These are phyloP conservation scores for Nemania sp. DNA, from an alignment of 2,329 filamentous ascomycete genomes.

Conservation along the genomic window DNA sequence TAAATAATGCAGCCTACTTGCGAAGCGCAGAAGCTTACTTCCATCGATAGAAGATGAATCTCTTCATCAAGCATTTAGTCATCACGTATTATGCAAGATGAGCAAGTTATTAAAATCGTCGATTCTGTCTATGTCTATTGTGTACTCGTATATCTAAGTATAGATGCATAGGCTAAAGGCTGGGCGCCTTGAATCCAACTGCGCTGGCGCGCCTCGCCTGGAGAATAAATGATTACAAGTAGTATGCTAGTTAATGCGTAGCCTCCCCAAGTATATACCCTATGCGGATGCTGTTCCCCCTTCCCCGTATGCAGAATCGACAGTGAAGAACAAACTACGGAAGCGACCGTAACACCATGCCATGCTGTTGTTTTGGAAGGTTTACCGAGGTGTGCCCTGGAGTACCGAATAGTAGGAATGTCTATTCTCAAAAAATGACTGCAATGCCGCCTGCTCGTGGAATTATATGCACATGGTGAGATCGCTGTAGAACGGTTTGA, in stretches of 20 bases:
- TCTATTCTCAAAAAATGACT: neutral
- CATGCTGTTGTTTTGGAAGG: slow-evolving; percentile 22
- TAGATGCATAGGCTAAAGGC: slow-evolving; percentile 10
- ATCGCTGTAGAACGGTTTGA: neutral
- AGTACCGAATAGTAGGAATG: slow-evolving; percentile 1
- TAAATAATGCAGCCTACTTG: no score
- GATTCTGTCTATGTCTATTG: slow-evolving; percentile 13
- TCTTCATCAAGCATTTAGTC: no score
- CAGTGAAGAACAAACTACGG: slow-evolving; percentile 7
- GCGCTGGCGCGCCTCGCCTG: slow-evolving; percentile 1
- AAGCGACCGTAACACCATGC: slow-evolving; percentile 20
- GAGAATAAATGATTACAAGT: slow-evolving; percentile 26
- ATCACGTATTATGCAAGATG: no score
- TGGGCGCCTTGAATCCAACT: neutral
- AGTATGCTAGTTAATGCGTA: slow-evolving; percentile 11
- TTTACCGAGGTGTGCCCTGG: slow-evolving; percentile 7
- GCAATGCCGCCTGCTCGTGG: neutral
- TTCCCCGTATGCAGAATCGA: slow-evolving; percentile 10
- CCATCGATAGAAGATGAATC: no score
- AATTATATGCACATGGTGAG: neutral
- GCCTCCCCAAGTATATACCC: slow-evolving; percentile 7
- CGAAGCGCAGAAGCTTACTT: no score
- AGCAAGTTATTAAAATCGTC: no score
- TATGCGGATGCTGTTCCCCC: slow-evolving; percentile 7
- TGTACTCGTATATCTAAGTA: slow-evolving; percentile 3